Percentiles rank a stretch among this genome's conserved stretches.
Conservation (phyloP, 2,329 filamentous ascomycete genomes). For the Aspergillus hiratsukae region DNA sequence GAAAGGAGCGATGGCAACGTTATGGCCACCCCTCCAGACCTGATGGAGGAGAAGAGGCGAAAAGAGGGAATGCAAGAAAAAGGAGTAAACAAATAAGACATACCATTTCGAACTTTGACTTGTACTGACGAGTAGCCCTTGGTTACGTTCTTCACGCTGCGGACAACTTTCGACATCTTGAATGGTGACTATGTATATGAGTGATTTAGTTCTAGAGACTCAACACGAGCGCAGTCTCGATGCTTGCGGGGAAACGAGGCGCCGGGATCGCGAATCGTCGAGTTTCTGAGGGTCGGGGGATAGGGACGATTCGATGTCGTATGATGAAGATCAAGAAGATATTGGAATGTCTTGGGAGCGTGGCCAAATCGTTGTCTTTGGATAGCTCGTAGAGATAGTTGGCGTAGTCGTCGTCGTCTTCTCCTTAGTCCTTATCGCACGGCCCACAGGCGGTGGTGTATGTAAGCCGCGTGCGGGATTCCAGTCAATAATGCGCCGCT, state of each 20-base stretch:
- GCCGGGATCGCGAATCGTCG: neutral
- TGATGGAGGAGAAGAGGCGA: neutral
- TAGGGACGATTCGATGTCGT: neutral
- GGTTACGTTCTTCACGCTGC: constrained; percentile 98
- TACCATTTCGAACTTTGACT: constrained; percentile 97
- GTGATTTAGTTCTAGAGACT: neutral
- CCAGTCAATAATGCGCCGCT: neutral
- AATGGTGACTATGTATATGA: constrained; percentile 11
- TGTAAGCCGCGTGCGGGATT: constrained; percentile 16
- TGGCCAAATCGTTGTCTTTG: neutral
- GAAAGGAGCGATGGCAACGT: neutral
- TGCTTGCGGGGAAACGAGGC: neutral
- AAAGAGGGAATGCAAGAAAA: neutral
- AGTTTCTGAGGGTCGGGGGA: neutral
- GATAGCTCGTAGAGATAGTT: neutral
- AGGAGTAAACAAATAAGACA: constrained; percentile 28
- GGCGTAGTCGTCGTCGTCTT: neutral
- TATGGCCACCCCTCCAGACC: neutral
- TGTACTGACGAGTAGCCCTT: constrained; percentile 96
- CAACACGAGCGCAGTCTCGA: constrained; percentile 1
- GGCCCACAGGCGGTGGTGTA: constrained; percentile 7
- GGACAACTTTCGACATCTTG: constrained; percentile 90
- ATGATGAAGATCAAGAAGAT: neutral
- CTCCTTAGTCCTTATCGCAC: neutral
- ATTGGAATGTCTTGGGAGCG: neutral